Evolutionary conservation across 805 yeast species (phyloP), one percentile per base, ranked within the genome.

Genomic region (Starmerella sirachaensis): DNA sequence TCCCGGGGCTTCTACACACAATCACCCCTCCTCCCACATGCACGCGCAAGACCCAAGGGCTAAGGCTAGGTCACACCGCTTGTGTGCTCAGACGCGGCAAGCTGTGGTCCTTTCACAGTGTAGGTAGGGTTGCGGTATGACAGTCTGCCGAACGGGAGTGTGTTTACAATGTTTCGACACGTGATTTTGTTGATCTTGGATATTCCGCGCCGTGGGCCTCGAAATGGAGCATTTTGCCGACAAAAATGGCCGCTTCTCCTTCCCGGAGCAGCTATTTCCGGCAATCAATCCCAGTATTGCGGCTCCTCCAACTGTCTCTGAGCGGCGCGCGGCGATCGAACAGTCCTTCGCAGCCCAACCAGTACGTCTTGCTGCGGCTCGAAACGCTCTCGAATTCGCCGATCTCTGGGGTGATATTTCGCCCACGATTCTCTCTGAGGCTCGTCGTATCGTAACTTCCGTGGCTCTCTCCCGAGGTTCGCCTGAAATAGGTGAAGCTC

Each of bases 251-350:
- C 30, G 26, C 40, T 58, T 58, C 29, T 26, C 3, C 21, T 59
- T 49, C 43, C 61, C 62, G 11, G 59, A 56, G 40, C 25, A 35
- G 20, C 40, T 58, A 30, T 58, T 58, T 32, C 62, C 62, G 3
- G 41, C 22, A 32, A 44, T 50, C 10, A 23, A 14, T 9, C 28
- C 22, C 16, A 17, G 29, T 13, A 34, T 37, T 2, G 29, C 21
- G 9, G 33, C 18, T 11, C 50, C 50, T 34, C 46, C 38, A 16
- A 17, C 35, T 9, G 42, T 35, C 29, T 25, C 32, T n/a, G 28
- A 22, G 16, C 45, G 40, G 20, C 35, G 31, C 13, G 38, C 21
- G 14, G 37, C 36, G 23, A 35, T 37, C 19, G 35, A 32, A 24
- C 35, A 22, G n/a, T 22, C 7, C 31, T 12, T 17, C 19, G 11